Base-by-base conservation (phyloP, 371 early-diverging fungal genomes). In the Umbelopsis sp. region DNA sequence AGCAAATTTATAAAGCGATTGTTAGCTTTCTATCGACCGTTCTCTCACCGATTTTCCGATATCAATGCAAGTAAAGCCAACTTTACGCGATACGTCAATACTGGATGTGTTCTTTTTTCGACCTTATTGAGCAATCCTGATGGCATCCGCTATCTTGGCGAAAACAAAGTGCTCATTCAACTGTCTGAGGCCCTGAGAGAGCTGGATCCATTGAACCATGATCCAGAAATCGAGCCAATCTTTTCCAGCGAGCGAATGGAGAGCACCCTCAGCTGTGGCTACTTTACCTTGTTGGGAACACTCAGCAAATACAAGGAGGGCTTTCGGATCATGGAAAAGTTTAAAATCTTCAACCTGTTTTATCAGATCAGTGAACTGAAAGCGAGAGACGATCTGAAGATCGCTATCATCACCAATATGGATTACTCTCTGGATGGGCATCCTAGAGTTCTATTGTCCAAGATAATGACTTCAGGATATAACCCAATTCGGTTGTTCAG, bases 371-470 rank as follows among this genome's bases (percentile, higher is more conserved):
- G 91, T 5, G 96, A 95, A 69, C 76, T 95, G 6, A 84, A 89
- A 51, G 90, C 89, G 63, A 87, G 96, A 22, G 93, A 94, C 63
- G 95, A 96, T 70, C 74, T 96, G 6, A 87, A 91, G 44, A 90
- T 88, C 63, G 83, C 88, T n/a, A 89, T 95, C 44, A 88, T 96
- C 37, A 85, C 86, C 12, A 87, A 86, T 44, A 77, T 94, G 72
- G 93, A 95, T 69, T 95, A 93, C 74, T 81, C 83, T n/a, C 66
- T 84, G 84, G 94, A 96, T 69, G 93, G 94, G 0, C 96, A 96
- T 76, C 89, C 93, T 0, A 86, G 94, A 0, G 87, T 93, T 12
- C 77, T 96, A 8, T 68, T 96, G 7, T 90, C 92, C 12, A 96
- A 96, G 69, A 84, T 94, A 35, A 89, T 95, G 89, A 92, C 94